Evolutionary conservation across 1,284 basidiomycete species (phyloP), one percentile per base, ranked within the genome.

Genomic region (Pseudozyma flocculosa): DNA sequence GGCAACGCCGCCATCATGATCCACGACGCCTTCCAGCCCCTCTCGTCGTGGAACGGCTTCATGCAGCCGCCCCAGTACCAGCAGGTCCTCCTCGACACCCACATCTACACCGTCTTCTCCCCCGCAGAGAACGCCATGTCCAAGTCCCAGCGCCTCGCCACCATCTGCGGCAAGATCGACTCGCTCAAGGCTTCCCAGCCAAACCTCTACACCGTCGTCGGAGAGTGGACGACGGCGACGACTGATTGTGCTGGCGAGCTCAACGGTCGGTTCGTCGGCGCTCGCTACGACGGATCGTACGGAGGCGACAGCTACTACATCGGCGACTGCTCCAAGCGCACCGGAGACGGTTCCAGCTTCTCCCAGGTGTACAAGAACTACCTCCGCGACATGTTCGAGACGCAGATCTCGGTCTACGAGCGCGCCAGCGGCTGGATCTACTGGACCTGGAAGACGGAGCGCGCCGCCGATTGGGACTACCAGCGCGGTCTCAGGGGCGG

Each of bases 201-300:
- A 22, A 66, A 66, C 44, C 68, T 75, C 2, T 75, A 54, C 43
- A 68, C 68, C 23, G 40, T 79, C 24, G 65, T 78, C 7, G 78
- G 77, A 26, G 78, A 79, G 53, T 79, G 78, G 79, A 45, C 72
- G 72, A 32, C 67, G 4, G 89, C 89, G 0, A 80, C 84, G 45
- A 92, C 86, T 10, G 92, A 95, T 77, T 95, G 92, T 71, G 90
- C n/a, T n/a, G n/a, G n/a, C n/a, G n/a, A n/a, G n/a, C n/a, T 90
- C 10, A 89, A 89, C 72, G 77, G 70, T 17, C 59, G 72, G 18
- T 82, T 85, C 22, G 63, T 82, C 18, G 88, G 89, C n/a, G 82
- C 88, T 8, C 84, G 90, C 42, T 94, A 89, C 76, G 92, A 90
- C 68, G 91, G 90, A 22, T 80, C 85, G 4, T 87, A 82, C 71